Conservation (phyloP, 768 basidiomycete species). For the Tephrocybe sp. region DNA sequence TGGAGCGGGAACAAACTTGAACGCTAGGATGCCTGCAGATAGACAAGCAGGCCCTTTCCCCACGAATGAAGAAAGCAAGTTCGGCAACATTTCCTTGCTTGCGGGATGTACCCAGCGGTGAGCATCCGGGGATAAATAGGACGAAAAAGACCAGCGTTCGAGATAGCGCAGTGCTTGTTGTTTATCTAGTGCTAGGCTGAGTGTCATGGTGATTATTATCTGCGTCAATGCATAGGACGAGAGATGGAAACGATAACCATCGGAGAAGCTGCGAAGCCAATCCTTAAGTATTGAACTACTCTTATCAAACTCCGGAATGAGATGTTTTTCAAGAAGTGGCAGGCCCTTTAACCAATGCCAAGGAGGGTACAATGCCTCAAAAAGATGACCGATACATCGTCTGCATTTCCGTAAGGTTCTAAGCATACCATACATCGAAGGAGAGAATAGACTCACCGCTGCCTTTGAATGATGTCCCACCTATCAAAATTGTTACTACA, state of each 20-base stretch:
- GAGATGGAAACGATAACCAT: conserved; percentile 24
- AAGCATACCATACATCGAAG: background rate
- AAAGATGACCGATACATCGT: conserved; percentile 43
- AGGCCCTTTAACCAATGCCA: conserved; percentile 43
- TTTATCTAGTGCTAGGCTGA: conserved; percentile 38
- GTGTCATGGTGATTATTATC: conserved; percentile 31
- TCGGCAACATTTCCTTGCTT: conserved; percentile 16
- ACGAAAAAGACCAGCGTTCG: conserved; percentile 12
- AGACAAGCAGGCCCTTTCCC: conserved; percentile 24
- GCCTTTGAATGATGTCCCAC: conserved; percentile 6
- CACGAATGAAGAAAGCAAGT: conserved; percentile 23
- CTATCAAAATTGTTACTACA: background rate
- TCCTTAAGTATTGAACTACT: conserved; percentile 35
- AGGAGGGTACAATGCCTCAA: conserved; percentile 49
- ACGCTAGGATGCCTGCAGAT: conserved; percentile 33
- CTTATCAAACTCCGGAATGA: conserved; percentile 36
- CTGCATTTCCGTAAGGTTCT: conserved; percentile 21
- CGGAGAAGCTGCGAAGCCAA: conserved; percentile 45
- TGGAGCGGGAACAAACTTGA: conserved; percentile 30
- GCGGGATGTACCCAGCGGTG: conserved; percentile 16
- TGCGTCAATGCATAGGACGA: conserved; percentile 34
- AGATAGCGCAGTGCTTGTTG: conserved; percentile 32
- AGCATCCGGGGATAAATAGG: background rate
- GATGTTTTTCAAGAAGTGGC: conserved; percentile 27
- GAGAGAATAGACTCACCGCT: conserved; percentile 18